Conservation (phyloP, 2,329 filamentous ascomycete species). For the Colletotrichum somersetense region DNA sequence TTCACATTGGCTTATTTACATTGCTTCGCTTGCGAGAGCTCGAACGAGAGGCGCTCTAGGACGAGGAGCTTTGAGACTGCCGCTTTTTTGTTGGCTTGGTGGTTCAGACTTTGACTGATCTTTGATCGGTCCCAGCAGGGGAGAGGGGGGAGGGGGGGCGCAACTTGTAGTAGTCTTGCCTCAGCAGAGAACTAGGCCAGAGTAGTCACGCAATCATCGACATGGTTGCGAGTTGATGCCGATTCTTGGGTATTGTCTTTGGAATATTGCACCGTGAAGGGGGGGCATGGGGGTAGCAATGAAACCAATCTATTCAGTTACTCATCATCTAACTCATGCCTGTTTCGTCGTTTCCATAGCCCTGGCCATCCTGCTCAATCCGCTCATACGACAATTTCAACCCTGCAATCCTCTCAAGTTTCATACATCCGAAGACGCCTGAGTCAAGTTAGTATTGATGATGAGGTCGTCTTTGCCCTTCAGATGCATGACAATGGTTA, state of each 20-base stretch:
- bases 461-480: constrained; percentile 64
- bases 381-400: background rate
- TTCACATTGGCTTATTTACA: background rate
- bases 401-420: background rate
- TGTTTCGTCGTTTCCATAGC: constrained; percentile 27
- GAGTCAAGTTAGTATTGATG: constrained; percentile 61
- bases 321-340: constrained; percentile 32
- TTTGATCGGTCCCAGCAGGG: background rate
- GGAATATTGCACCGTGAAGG: background rate
- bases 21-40: background rate
- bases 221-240: background rate
- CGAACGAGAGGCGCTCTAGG: background rate
- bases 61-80: background rate
- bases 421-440: constrained; percentile 23
- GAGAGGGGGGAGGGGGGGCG: too few species aligned
- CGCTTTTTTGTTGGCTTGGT: background rate
- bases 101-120: background rate
- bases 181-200: background rate
- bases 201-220: background rate
- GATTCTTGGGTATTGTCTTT: too few species aligned
- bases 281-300: background rate
- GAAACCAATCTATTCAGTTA: constrained; percentile 6
- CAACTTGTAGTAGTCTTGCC: background rate
- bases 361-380: constrained; percentile 20
- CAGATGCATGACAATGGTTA: constrained; percentile 66